A percentile compares a stretch with the other conserved stretches of the same genome.
Evolutionary conservation across 176 grass and related monocot species (phyloP).

Genomic region (Bolboschoenus planiculmis): DNA sequence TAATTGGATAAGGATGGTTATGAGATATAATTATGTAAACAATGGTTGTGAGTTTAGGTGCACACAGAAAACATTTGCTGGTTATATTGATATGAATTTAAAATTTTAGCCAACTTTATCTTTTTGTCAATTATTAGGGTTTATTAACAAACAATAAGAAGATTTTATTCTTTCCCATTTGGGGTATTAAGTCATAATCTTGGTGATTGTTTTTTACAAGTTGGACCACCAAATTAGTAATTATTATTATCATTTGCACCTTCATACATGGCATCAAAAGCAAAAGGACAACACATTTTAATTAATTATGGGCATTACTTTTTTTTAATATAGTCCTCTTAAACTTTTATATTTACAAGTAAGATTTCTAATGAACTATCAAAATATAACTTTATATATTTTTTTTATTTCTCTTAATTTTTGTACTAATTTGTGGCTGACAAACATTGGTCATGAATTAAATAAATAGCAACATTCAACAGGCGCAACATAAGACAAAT

Average conservation of each 20-base stretch:
- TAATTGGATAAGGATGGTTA: slow-evolving; percentile 9
- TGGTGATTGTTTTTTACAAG: background rate
- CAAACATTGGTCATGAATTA: background rate
- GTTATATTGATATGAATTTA: background rate
- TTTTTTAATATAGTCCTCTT: background rate
- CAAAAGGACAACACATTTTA: no score
- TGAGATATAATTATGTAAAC: background rate
- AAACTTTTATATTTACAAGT: background rate
- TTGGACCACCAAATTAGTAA: background rate
- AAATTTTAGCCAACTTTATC: background rate
- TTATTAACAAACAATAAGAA: background rate
- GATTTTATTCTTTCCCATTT: background rate
- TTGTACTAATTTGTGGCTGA: background rate
- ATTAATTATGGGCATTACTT: background rate
- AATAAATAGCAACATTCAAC: background rate
- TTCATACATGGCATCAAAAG: no score
- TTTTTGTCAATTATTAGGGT: background rate
- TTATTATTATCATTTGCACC: background rate
- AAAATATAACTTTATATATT: background rate
- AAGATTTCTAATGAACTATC: background rate
- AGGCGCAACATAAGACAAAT: slow-evolving; percentile 1
- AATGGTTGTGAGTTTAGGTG: background rate
- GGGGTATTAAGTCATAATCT: background rate
- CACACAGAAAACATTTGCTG: background rate
- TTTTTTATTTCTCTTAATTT: background rate